These are phyloP conservation scores for Niveomyces coronatus DNA, from an alignment of 2,329 filamentous ascomycete genomes.

Conservation along the genomic window DNA sequence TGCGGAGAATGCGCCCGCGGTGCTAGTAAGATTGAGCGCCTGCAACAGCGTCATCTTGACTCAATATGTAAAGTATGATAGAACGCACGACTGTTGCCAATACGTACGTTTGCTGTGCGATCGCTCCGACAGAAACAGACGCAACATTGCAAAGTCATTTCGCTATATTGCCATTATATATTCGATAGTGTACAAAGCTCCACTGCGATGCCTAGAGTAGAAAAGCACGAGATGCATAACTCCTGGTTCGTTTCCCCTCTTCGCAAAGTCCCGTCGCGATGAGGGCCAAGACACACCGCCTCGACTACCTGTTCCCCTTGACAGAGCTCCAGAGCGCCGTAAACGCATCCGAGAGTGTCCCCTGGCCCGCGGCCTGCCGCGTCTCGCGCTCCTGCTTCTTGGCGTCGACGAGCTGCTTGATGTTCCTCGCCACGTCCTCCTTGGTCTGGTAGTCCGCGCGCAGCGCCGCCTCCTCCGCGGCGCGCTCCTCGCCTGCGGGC, in stretches of 20 bases:
- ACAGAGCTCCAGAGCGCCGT: constrained; percentile 19
- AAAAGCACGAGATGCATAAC: no score
- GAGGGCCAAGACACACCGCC: no score
- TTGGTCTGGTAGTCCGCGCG: constrained; percentile 52
- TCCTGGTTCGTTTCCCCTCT: no score
- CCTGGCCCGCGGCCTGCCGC: constrained; percentile 24
- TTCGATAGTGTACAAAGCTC: no score
- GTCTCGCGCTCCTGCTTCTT: constrained; percentile 46
- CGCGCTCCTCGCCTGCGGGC: constrained; percentile 45
- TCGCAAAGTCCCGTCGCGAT: no score
- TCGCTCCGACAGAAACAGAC: no score
- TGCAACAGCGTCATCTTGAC: no score
- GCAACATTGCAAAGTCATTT: no score
- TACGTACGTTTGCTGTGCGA: not conserved
- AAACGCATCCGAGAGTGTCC: constrained; percentile 21
- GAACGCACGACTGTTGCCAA: not conserved
- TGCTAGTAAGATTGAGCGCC: no score
- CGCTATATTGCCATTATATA: no score
- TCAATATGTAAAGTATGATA: constrained; percentile 7
- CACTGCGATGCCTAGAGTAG: no score
- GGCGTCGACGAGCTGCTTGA: constrained; percentile 45
- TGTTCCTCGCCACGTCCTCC: constrained; percentile 44
- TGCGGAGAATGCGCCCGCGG: no score
- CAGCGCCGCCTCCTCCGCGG: constrained; percentile 53
- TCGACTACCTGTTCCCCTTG: constrained; percentile 16